Evolutionary conservation across 225 moss, liverwort and hornwort genomes (phyloP).

Genomic region (Bryum argenteum): DNA sequence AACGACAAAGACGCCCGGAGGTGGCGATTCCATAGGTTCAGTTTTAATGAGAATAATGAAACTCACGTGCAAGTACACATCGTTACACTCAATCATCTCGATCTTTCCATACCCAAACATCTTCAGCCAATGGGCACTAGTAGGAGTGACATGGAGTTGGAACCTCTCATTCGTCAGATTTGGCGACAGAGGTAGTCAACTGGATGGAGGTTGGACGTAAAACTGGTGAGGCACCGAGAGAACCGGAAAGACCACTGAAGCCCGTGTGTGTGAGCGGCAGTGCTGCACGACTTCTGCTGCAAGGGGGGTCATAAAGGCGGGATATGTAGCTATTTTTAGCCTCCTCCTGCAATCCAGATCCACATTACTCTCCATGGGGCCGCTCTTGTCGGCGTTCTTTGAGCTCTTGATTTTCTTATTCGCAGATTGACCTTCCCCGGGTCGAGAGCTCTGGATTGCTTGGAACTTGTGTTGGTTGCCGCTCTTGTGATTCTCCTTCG

Average conservation of each 20-base stretch:
- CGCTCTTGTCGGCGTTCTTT: slow-evolving; percentile 22
- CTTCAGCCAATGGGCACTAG: background rate
- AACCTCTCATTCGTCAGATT: background rate
- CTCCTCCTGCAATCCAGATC: slow-evolving; percentile 35
- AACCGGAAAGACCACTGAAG: slow-evolving; percentile 7
- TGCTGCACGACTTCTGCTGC: slow-evolving; percentile 19
- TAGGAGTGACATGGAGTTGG: background rate
- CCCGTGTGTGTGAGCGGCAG: background rate
- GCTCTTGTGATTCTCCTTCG: background rate
- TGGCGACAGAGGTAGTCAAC: background rate
- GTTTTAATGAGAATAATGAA: background rate
- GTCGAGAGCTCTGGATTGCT: background rate
- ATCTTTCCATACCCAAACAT: background rate
- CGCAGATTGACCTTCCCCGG: background rate
- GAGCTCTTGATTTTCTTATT: background rate
- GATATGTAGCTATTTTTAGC: slow-evolving; percentile 12
- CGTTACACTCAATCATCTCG: background rate
- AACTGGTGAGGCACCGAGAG: background rate
- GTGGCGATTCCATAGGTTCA: background rate
- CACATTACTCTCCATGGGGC: slow-evolving; percentile 35
- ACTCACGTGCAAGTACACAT: background rate
- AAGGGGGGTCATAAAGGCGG: slow-evolving; percentile 20
- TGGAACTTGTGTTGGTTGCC: slow-evolving; percentile 12
- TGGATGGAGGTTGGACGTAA: slow-evolving; percentile 6
- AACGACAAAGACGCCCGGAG: background rate